Base-by-base conservation (phyloP, 768 basidiomycete genomes). In the Lenzites betulinus region DNA sequence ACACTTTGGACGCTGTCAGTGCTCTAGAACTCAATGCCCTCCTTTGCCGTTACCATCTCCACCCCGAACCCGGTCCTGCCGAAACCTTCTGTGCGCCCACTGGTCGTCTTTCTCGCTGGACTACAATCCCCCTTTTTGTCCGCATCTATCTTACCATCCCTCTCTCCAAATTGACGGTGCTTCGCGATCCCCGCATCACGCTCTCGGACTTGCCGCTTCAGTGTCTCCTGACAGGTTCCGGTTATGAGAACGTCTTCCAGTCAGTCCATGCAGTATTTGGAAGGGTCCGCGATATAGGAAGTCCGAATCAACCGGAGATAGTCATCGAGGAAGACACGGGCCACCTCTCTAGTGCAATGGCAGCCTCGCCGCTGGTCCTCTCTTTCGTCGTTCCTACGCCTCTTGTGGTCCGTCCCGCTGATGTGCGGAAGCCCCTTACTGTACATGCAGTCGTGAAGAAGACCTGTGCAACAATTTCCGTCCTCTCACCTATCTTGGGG, bases 121-220 rank as follows among this genome's bases (percentile, higher is more conserved):
- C 62, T 26, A 56, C 54, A 15, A 62, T 78, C 7, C 76, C 78
- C 7, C 64, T 71, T 22, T 63, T 76, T 7, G 74, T 77, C 13
- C 71, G 71, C 28, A 56, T 77, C 41, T 64, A 73, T 46, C 65
- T 78, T 41, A 64, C 67, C 16, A 68, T 79, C 26, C 78, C 78
- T 38, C 67, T 73, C 20, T 16, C 61, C 11, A 60, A 61, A 11
- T 64, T 78, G 16, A 63, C 55, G 7, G 41, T 51, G 7, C 60
- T 79, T 1, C 74, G 73, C 3, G 47, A 46, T 1, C 47, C n/a
- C 3, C 62, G 65, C 16, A 16, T 68, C 63, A 6, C n/a, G 11
- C 23, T 44, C 8, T n/a, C 54, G 16, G 68, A 73, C 0, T 71
- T 72, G 2, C 56, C 64, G 16, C 66, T 75, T 48, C 60, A 71